phyloP scores from a whole-genome alignment of 1,284 basidiomycete species.

The Meripilus lineatus region DNA sequence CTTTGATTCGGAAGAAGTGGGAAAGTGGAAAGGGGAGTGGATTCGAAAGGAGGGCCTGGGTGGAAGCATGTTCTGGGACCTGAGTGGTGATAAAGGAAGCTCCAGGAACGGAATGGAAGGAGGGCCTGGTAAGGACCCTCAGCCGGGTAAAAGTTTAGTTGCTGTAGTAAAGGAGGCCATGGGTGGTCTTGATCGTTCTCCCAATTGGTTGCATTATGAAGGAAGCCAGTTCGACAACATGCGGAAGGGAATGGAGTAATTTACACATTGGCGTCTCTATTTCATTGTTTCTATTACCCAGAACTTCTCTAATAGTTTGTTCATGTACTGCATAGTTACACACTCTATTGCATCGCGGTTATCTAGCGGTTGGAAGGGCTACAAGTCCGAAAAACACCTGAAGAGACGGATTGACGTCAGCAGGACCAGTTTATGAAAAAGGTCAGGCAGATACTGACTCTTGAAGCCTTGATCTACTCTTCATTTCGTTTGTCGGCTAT shows the following conservation, averaged over 20 bases:
- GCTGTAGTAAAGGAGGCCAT: constrained; percentile 68
- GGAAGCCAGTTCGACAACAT: constrained; percentile 74
- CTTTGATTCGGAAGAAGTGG: constrained; percentile 72
- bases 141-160: constrained; percentile 48
- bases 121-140: constrained; percentile 30
- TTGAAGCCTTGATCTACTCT: too few species aligned
- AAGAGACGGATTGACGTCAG: too few species aligned
- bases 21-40: constrained; percentile 68
- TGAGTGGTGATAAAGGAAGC: constrained; percentile 74
- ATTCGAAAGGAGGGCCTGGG: constrained; percentile 67
- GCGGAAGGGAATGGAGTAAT: constrained; percentile 54
- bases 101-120: constrained; percentile 65
- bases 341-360: too few species aligned
- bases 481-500: too few species aligned
- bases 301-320: too few species aligned
- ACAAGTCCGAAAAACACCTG: too few species aligned
- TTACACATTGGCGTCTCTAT: too few species aligned
- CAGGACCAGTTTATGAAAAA: too few species aligned
- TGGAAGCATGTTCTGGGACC: constrained; percentile 86
- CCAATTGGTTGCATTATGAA: constrained; percentile 72
- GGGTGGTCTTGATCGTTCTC: constrained; percentile 60
- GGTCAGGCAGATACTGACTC: too few species aligned
- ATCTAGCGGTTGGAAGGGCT: too few species aligned
- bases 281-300: too few species aligned
- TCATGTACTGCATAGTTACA: too few species aligned